Conservation (phyloP, 1,284 basidiomycete species). For the Tilletia horrida region DNA sequence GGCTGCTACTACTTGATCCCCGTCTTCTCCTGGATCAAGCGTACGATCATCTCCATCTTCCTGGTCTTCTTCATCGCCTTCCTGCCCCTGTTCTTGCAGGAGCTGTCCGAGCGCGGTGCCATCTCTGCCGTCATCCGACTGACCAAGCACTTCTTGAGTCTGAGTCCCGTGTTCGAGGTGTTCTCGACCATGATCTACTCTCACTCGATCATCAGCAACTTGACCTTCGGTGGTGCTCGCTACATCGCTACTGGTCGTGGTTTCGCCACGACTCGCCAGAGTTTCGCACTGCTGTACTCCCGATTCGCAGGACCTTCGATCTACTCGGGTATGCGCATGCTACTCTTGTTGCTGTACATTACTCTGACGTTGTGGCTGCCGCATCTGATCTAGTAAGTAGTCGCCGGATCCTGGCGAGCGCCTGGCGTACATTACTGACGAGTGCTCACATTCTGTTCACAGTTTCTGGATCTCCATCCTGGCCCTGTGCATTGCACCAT, state of each 20-base stretch:
- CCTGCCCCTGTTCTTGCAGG: slow-evolving; percentile 54
- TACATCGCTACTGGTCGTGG: slow-evolving; percentile 55
- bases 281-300: slow-evolving; percentile 53
- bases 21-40: slow-evolving; percentile 54
- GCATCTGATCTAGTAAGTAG: slow-evolving; percentile 48
- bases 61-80: slow-evolving; percentile 56
- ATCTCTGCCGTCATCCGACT: slow-evolving; percentile 51
- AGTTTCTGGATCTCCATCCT: slow-evolving; percentile 54
- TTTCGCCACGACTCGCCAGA: slow-evolving; percentile 53
- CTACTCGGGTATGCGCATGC: slow-evolving; percentile 52
- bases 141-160: slow-evolving; percentile 53
- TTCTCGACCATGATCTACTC: slow-evolving; percentile 55
- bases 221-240: slow-evolving; percentile 55
- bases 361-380: slow-evolving; percentile 55
- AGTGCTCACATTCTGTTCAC: background rate
- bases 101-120: slow-evolving; percentile 54
- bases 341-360: slow-evolving; percentile 52
- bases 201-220: slow-evolving; percentile 54
- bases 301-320: slow-evolving; percentile 55
- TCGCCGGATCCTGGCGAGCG: background rate
- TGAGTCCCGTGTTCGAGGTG: slow-evolving; percentile 54
- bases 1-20: slow-evolving; percentile 55
- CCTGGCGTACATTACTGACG: background rate
- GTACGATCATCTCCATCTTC: slow-evolving; percentile 55
- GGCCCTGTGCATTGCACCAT: slow-evolving; percentile 53